phyloP scores from a whole-genome alignment of 2,329 filamentous ascomycete genomes.

The Colletotrichum camelliae region DNA sequence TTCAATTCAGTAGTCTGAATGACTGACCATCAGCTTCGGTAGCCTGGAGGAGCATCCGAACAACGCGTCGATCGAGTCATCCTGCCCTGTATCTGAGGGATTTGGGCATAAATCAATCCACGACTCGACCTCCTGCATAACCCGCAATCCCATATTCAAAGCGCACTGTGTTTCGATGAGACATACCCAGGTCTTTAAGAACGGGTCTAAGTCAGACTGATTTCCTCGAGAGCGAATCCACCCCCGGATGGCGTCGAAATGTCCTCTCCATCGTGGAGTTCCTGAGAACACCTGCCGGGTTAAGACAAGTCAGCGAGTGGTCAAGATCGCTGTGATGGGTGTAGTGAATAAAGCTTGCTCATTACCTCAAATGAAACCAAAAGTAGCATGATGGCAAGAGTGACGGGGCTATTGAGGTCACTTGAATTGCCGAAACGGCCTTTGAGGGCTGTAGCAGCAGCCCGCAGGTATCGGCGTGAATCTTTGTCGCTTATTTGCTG shows the following conservation, averaged over 20 bases:
- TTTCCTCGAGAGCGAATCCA: conserved; percentile 1
- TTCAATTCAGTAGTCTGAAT: neutral
- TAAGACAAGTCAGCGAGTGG: neutral
- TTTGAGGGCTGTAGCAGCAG: neutral
- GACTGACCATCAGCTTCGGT: neutral
- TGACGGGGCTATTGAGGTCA: neutral
- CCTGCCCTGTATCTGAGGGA: neutral
- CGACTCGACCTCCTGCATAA: neutral
- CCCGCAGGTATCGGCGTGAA: neutral
- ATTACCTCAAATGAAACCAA: neutral
- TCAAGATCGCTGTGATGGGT: neutral
- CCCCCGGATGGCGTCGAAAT: neutral
- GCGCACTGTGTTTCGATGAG: conserved; percentile 1
- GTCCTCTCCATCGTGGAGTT: neutral
- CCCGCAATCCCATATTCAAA: neutral
- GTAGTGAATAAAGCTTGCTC: neutral
- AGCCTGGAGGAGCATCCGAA: neutral
- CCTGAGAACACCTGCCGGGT: neutral
- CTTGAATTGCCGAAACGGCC: neutral
- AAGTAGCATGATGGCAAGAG: neutral
- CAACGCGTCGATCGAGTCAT: neutral
- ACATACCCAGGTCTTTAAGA: neutral
- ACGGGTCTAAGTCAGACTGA: neutral
- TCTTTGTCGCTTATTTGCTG: neutral
- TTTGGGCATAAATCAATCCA: neutral